Conservation (phyloP, 2,329 filamentous ascomycete genomes). For the Ceratocystis albifundus region DNA sequence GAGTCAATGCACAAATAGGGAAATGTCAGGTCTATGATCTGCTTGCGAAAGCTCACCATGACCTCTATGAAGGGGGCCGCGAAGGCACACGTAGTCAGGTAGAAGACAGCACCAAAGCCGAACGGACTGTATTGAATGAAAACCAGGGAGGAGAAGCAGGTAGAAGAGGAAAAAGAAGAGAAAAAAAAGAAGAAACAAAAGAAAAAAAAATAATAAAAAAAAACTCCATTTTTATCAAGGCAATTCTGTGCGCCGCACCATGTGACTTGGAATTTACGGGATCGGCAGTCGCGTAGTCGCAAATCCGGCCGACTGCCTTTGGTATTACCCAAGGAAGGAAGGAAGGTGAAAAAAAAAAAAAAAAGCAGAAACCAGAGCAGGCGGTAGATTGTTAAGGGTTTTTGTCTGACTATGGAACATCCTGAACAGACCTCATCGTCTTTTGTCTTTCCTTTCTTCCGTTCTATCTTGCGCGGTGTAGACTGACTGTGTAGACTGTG, state of each 20-base stretch:
- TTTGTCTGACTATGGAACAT: no score
- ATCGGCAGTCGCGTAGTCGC: background rate
- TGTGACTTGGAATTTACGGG: background rate
- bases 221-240: background rate
- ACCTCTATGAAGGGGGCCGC: background rate
- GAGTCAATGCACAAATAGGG: constrained; percentile 6
- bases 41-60: background rate
- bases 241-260: background rate
- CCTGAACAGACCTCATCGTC: no score
- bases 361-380: background rate
- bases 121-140: background rate
- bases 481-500: no score
- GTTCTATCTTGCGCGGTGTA: no score
- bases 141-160: background rate
- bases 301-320: background rate
- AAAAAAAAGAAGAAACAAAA: no score
- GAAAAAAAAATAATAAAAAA: no score
- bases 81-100: background rate
- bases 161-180: no score
- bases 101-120: no score
- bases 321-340: background rate
- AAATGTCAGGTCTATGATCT: constrained; percentile 7
- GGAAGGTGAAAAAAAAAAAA: background rate
- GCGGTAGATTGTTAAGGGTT: no score
- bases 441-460: no score